phyloP scores from a whole-genome alignment of 1,284 basidiomycete genomes.

The Ceratobasidium sp. region DNA sequence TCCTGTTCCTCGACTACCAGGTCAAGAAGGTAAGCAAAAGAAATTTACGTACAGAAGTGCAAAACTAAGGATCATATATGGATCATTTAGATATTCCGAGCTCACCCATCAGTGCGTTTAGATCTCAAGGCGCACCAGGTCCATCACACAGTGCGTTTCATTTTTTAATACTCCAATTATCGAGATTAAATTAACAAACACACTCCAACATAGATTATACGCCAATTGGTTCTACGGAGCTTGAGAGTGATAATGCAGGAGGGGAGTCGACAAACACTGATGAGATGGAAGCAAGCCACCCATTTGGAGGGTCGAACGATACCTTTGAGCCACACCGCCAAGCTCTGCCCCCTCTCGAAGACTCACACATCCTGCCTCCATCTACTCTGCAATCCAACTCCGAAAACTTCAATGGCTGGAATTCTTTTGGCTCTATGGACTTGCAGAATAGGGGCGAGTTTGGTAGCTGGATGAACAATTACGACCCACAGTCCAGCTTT shows the following conservation, averaged over 20 bases:
- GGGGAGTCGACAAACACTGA: neutral
- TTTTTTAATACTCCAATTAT: no score
- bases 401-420: neutral
- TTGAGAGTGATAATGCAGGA: neutral
- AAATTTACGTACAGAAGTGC: neutral
- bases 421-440: neutral
- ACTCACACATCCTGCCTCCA: neutral
- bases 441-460: neutral
- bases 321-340: neutral
- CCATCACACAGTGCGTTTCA: no score
- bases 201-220: no score
- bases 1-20: neutral
- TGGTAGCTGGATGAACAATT: neutral
- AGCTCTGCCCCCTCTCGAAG: neutral
- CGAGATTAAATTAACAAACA: no score
- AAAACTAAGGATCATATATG: neutral
- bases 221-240: no score
- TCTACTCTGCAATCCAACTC: neutral
- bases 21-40: neutral
- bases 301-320: neutral
- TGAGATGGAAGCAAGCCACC: neutral
- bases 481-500: no score
- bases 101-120: neutral
- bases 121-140: no score
- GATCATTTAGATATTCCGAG: conserved; percentile 1